Evolutionary conservation across 2,329 filamentous ascomycete genomes (phyloP), one percentile per base, ranked within the genome.

Genomic region (Albifimbria verrucaria): DNA sequence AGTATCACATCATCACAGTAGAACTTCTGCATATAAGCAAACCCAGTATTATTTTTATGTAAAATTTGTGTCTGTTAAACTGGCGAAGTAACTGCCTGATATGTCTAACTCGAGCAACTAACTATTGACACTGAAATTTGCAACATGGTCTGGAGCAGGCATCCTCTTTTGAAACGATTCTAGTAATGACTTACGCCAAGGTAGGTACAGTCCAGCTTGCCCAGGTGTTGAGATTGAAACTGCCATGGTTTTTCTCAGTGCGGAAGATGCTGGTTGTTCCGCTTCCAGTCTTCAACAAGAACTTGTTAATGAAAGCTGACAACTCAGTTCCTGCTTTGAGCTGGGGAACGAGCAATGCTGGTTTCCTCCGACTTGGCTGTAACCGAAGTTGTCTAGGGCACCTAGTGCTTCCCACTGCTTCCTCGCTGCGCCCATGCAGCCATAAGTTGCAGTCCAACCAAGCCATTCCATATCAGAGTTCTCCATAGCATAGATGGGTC

Each of bases 401-500:
- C 77, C 78, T 15, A 77, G 61, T 1, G 77, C 75, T 60, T 77
- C 68, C 60, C 76, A 81, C 55, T 77, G 72, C 54, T 73, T 67
- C 41, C 71, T 69, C 5, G 69, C 78, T 21, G 70, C 72, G 54
- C 72, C 73, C 76, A 78, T 79, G 62, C 78, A 81, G 7, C 72
- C 77, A 53, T 73, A 78, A 2, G 74, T 78, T 46, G 71, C 72
- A 32, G 74, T 68, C 4, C 72, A 72, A 10, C 78, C 77, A 26
- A 81, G 70, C 78, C 78, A 81, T 59, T 80, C 76, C 57, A 69
- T 66, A 51, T 70, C 66, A 41, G 75, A 72, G 58, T 81, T 81
- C 63, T 81, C 78, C 54, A 80, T 77, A 23, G 78, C 68, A 48
- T 78, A 70, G 12, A 81, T 62, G 12, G 75, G 72, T 23, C 78